Evolutionary conservation across 2,329 filamentous ascomycete species (phyloP), one percentile per base, ranked within the genome.

Genomic region (Fusarium veterinarium): DNA sequence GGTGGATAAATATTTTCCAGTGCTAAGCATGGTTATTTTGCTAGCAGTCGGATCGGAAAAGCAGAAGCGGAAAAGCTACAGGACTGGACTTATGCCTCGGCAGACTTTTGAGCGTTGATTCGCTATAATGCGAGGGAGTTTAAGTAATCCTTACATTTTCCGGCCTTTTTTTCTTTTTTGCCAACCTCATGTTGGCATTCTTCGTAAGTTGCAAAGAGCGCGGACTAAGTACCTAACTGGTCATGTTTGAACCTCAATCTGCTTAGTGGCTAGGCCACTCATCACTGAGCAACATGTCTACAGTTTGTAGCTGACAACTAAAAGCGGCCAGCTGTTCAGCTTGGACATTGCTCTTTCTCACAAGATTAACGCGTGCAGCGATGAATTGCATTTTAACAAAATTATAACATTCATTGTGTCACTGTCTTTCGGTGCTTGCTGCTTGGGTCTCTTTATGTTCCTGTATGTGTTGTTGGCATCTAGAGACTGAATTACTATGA

Each of bases 1-100:
- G 52, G 64, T 67, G 64, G 60, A 56, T 48, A 59, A 64, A 51
- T 58, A 33, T 12, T 25, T 37, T 12, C 11, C 31, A 48, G 8
- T 37, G 11, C 23, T 8, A 13, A 20, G 41, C 35, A 16, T 19
- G 8, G 12, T 16, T 9, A 12, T 6, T 33, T 33, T 28, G n/a
- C 41, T 20, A 33, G 5, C 8, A 13, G 10, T 3, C 11, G 16
- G 20, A 31, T 16, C 56, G 57, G 57, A 60, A 60, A 60, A 60
- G 57, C 28, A 41, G 6, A 9, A 28, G n/a, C 37, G 57, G 57
- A 60, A 42, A 60, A 60, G 57, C 20, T 8, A 25, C 40, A 10
- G 4, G 19, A 19, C 25, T 30, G 8, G 3, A 30, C 9, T 12
- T 41, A 8, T 55, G 25, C 51, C 51, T 53, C 37, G 37, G 23